These are phyloP conservation scores for Dichomitus squalens DNA, from an alignment of 1,284 basidiomycete species.

Conservation along the genomic window DNA sequence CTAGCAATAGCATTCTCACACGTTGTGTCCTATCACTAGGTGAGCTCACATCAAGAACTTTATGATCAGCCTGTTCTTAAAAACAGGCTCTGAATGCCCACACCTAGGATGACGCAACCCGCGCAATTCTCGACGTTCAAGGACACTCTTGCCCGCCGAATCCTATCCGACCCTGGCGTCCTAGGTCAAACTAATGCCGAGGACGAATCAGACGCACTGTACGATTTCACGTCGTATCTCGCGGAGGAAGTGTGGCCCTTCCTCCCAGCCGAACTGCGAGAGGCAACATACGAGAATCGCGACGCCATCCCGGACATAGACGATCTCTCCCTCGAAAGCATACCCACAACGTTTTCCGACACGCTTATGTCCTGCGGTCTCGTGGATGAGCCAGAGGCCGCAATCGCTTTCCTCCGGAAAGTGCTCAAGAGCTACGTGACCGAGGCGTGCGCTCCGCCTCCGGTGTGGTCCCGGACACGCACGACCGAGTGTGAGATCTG, in stretches of 20 bases:
- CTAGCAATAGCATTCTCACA: too few relatives aligned
- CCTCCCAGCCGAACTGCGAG: slow-evolving; percentile 38
- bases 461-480: slow-evolving; percentile 53
- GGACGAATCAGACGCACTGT: slow-evolving; percentile 38
- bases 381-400: slow-evolving; percentile 36
- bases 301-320: slow-evolving; percentile 36
- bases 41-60: too few relatives aligned
- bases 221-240: slow-evolving; percentile 55
- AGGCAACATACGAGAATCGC: slow-evolving; percentile 41
- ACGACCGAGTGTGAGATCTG: slow-evolving; percentile 59
- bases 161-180: slow-evolving; percentile 36
- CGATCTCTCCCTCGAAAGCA: slow-evolving; percentile 38
- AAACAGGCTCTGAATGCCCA: neutral
- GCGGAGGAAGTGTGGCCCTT: slow-evolving; percentile 49
- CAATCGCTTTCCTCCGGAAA: slow-evolving; percentile 41
- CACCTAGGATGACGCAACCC: neutral
- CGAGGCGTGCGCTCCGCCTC: slow-evolving; percentile 45
- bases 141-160: slow-evolving; percentile 46
- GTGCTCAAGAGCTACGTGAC: slow-evolving; percentile 43
- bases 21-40: too few relatives aligned
- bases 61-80: neutral
- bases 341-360: slow-evolving; percentile 42
- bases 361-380: slow-evolving; percentile 52
- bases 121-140: slow-evolving; percentile 42
- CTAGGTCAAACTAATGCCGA: slow-evolving; percentile 9